Evolutionary conservation across 352 stramenopile species (phyloP).

Genomic region (Globisporangium uncinulatum): DNA sequence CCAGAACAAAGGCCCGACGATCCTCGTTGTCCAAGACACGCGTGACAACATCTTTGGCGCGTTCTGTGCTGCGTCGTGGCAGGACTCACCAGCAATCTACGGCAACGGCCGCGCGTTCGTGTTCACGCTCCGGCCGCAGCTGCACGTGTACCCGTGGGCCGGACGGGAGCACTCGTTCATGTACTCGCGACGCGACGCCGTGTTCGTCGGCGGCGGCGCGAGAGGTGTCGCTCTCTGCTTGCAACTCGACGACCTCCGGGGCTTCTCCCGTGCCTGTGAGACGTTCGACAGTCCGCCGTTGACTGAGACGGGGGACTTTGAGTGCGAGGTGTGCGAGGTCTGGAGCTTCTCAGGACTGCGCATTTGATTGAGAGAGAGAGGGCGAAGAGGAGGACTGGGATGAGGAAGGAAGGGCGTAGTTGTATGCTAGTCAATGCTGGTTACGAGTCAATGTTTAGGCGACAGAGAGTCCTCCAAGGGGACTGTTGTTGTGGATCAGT

Average conservation of each 20-base stretch:
- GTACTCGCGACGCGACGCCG: constrained; percentile 41
- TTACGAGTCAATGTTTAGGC: no score
- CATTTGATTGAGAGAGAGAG: constrained; percentile 18
- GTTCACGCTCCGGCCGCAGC: constrained; percentile 54
- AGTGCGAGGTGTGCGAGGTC: constrained; percentile 58
- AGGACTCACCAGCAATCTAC: constrained; percentile 42
- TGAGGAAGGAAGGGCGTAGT: no score
- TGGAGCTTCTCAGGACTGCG: constrained; percentile 71
- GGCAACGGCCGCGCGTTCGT: constrained; percentile 77
- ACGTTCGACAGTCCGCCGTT: constrained; percentile 64
- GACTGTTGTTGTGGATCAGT: no score
- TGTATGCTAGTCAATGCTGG: no score
- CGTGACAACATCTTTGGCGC: constrained; percentile 68
- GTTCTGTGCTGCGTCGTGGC: constrained; percentile 66
- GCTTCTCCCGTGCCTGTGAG: constrained; percentile 54
- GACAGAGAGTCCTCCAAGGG: no score
- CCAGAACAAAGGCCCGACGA: constrained; percentile 54
- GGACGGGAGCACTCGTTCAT: constrained; percentile 69
- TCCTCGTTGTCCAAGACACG: constrained; percentile 64
- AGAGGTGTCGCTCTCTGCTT: constrained; percentile 67
- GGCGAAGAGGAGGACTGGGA: no score
- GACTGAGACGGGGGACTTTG: constrained; percentile 39
- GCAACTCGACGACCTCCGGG: constrained; percentile 64
- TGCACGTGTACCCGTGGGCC: constrained; percentile 54
- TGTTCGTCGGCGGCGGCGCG: constrained; percentile 64